A percentile compares a stretch with the other conserved stretches of the same genome.
These are phyloP conservation scores for Fusarium udum DNA, from an alignment of 2,329 filamentous ascomycete genomes.

Conservation along the genomic window DNA sequence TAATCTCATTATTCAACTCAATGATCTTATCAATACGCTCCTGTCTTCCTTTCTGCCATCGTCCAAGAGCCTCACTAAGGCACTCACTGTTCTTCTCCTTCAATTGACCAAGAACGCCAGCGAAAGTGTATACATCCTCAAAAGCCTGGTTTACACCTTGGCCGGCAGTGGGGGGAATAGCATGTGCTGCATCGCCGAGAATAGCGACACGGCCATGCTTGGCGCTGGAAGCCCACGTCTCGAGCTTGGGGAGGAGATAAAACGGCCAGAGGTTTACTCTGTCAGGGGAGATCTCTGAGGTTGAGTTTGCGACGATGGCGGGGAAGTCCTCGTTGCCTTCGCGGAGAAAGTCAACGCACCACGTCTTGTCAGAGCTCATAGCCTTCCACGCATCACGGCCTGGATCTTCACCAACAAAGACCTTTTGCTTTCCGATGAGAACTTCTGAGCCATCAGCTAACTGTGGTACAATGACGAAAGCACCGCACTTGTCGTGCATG, in stretches of 20 bases:
- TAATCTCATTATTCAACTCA: conserved; percentile 58
- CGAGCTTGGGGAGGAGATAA: conserved; percentile 57
- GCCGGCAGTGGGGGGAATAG: conserved; percentile 57
- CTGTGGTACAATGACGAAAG: conserved; percentile 62
- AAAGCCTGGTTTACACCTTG: conserved; percentile 59
- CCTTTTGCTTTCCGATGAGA: conserved; percentile 57
- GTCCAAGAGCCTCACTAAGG: neutral
- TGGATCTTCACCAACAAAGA: conserved; percentile 45
- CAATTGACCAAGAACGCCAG: conserved; percentile 48
- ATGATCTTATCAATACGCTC: conserved; percentile 58
- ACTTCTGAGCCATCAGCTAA: conserved; percentile 58
- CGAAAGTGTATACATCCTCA: conserved; percentile 60
- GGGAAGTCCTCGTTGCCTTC: conserved; percentile 50
- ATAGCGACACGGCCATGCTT: conserved; percentile 52
- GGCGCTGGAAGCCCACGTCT: conserved; percentile 52
- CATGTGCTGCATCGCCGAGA: conserved; percentile 59
- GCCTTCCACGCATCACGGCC: conserved; percentile 55
- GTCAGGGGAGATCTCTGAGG: conserved; percentile 43
- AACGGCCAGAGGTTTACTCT: conserved; percentile 61
- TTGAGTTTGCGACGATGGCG: conserved; percentile 48
- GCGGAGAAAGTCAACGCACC: conserved; percentile 47
- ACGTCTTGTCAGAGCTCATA: conserved; percentile 51
- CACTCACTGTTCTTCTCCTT: conserved; percentile 43
- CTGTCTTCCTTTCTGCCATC: conserved; percentile 61
- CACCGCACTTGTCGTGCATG: conserved; percentile 53